Base-by-base conservation (phyloP, 345 rosid species). In the Microthlaspi erraticum region DNA sequence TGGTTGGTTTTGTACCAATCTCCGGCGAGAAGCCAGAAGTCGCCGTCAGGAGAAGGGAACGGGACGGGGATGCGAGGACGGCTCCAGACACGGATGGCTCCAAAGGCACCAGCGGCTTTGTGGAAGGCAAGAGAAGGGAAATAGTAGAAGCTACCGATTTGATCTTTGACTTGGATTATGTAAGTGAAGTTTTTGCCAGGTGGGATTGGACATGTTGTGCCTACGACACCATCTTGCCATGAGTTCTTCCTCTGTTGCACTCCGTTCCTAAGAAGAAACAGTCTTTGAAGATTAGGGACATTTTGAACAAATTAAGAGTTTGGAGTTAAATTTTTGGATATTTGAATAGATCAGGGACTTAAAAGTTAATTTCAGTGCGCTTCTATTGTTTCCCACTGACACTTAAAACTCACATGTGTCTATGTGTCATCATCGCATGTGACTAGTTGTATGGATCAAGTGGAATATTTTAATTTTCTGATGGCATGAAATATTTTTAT, bases 101-200 rank as follows among this genome's bases (percentile, higher is more conserved):
- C 99, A 23, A 79, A 91, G 4, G 83, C 97, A 37, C 99, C 99
- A 3, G 97, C 99, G 11, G 97, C 97, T 81, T 91, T 91, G 70
- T 94, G 98, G 80, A 93, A 85, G 44, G 72, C 81, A 50, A 91
- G 83, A 20, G 97, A 93, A 10, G 98, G 97, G 80, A 86, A 91
- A 72, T 93, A 93, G 78, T 78, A 93, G 80, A 80, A 88, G 71
- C 88, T 93, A 34, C 97, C 98, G 2, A 93, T 93, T 68, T 93
- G 98, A 50, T 93, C 99, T 77, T 94, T 93, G 8, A 84, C 88
- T 78, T 93, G 98, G 51, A 93, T 81, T 12, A 80, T 70, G 60
- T 91, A 93, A 0, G 99, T 94, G 73, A 83, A 89, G 79, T 85
- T 94, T 80, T 66, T 87, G 26, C 96, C 90, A 0, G 95, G 96